Evolutionary conservation across 2,329 filamentous ascomycete genomes (phyloP).

Genomic region (Chrysoporthe deuterocubensis): DNA sequence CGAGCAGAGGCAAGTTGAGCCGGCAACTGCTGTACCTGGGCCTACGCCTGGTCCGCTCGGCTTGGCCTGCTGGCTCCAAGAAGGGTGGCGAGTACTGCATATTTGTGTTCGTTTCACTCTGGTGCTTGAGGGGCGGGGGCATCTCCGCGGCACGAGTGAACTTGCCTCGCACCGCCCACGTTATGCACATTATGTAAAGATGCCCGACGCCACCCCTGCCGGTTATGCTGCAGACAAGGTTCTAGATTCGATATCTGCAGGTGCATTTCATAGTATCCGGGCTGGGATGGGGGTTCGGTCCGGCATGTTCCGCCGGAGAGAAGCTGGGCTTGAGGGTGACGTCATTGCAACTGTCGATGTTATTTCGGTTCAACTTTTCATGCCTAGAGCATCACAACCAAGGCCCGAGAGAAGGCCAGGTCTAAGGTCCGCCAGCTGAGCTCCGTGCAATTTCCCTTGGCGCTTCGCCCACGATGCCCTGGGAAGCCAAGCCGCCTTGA

Average conservation of each 20-base stretch:
- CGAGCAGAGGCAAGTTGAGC: no score
- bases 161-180: no score
- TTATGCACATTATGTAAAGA: no score
- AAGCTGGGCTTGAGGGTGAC: background rate
- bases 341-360: constrained; percentile 17
- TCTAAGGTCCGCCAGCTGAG: background rate
- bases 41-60: background rate
- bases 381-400: background rate
- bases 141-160: no score
- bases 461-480: background rate
- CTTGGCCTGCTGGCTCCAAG: background rate
- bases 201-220: no score
- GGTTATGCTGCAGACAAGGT: no score
- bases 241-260: background rate
- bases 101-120: background rate
- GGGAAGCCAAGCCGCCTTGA: background rate
- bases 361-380: background rate
- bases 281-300: background rate
- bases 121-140: no score
- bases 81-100: background rate
- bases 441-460: background rate
- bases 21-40: no score
- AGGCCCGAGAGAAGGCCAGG: background rate
- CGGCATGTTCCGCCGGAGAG: background rate
- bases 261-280: background rate